Base-by-base conservation (phyloP, 1,139 yeast species). In the Blastobotrys raffinosifermentans region DNA sequence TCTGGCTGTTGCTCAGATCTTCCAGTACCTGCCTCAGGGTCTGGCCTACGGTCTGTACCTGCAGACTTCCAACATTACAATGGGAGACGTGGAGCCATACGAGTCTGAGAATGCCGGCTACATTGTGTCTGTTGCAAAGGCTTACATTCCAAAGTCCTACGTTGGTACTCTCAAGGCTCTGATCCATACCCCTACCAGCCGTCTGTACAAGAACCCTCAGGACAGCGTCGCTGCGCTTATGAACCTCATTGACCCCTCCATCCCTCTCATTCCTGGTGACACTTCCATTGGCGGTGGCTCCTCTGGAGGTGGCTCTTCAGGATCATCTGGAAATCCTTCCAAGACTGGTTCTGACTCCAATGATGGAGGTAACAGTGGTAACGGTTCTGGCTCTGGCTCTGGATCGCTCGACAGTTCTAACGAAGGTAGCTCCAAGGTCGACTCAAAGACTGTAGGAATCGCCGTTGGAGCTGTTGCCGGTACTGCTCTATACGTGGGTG, bases 1-100 rank as follows among this genome's bases (percentile, higher is more conserved):
- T 9, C 45, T 65, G 17, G 54, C 70, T 2, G 69, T 64, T 4
- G 69, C 71, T 8, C 71, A 66, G 50, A 61, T 66, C 37, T 65
- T 66, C 47, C 55, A 60, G 31, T 64, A 61, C 47, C 49, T 66
- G 37, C 70, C 71, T 5, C 44, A 45, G 27, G 71, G 70, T 16
- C 39, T 66, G 13, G 58, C 64, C 3, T 50, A 55, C 34, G 69
- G 67, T 6, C 46, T 65, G 30, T 51, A 47, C 15, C 41, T 56
- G 17, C 51, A 51, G 31, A 33, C 43, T 7, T 39, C 49, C 35
- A 47, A 54, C 27, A 50, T 62, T 19, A 45, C 54, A 13, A 55
- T 66, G 60, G 46, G 48, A 30, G 50, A 58, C 32, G 51, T 66
- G 31, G 53, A 53, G 35, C 70, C 70, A 11, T 62, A 61, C 40